Evolutionary conservation across 805 yeast genomes (phyloP).

Genomic region (Ogataea paradorogensis): DNA sequence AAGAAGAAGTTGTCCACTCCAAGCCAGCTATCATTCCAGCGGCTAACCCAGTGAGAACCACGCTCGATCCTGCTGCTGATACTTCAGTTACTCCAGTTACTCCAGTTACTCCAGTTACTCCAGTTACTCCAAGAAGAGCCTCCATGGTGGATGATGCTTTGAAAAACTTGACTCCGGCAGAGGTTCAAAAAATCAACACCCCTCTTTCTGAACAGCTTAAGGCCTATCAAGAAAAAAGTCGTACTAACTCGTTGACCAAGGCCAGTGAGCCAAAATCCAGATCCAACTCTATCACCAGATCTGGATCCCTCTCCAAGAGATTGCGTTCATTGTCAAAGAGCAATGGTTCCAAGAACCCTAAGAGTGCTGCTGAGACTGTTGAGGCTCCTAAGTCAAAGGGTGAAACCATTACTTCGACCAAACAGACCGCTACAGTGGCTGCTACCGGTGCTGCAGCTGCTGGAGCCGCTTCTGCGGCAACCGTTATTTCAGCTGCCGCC

Average conservation of each 20-base stretch:
- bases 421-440: conserved; percentile 14
- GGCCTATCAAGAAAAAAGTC: conserved; percentile 31
- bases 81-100: background rate
- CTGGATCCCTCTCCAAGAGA: conserved; percentile 18
- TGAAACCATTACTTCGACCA: conserved; percentile 1
- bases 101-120: conserved; percentile 8
- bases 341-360: conserved; percentile 21
- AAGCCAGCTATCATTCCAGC: background rate
- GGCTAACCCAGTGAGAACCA: background rate
- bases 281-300: conserved; percentile 23
- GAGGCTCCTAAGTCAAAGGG: conserved; percentile 15
- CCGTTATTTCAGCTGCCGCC: background rate
- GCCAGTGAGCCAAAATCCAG: conserved; percentile 38
- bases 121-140: conserved; percentile 21
- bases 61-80: background rate
- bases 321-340: conserved; percentile 22
- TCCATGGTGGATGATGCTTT: conserved; percentile 35
- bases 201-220: conserved; percentile 29
- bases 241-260: conserved; percentile 44
- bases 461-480: conserved; percentile 2
- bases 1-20: background rate
- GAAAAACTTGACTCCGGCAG: conserved; percentile 28
- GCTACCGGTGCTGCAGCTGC: conserved; percentile 6
- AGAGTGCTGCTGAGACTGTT: conserved; percentile 1
- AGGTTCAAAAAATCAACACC: conserved; percentile 28